Conservation (phyloP, 495 filamentous ascomycete genomes). For the Pyronema omphalodes region DNA sequence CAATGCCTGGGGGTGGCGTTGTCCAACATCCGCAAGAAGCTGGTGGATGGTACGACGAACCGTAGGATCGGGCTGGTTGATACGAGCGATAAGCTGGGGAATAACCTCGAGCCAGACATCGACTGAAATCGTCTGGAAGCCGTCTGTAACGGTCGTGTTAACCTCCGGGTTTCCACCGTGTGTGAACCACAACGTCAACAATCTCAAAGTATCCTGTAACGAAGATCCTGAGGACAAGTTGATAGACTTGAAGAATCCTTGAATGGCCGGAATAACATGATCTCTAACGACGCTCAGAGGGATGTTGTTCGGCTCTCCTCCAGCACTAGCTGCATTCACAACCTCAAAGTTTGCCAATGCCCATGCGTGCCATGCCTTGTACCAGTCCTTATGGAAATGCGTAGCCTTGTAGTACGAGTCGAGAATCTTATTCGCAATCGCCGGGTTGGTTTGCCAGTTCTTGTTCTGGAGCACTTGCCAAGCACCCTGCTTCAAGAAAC, state of each 20-base stretch:
- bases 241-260: constrained; percentile 91
- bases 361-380: constrained; percentile 99
- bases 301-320: constrained; percentile 25
- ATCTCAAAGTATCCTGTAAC: constrained; percentile 79
- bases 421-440: constrained; percentile 46
- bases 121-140: constrained; percentile 74
- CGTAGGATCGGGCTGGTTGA: constrained; percentile 77
- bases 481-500: constrained; percentile 85
- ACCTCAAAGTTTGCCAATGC: constrained; percentile 98
- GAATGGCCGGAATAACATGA: constrained; percentile 83
- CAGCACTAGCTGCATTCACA: constrained; percentile 37
- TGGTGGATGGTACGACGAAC: constrained; percentile 82
- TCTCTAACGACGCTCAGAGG: constrained; percentile 50
- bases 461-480: constrained; percentile 58
- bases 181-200: constrained; percentile 90
- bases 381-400: constrained; percentile 77
- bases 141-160: constrained; percentile 68
- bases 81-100: constrained; percentile 87
- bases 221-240: constrained; percentile 77
- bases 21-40: constrained; percentile 75
- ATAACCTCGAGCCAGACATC: constrained; percentile 98
- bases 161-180: constrained; percentile 81
- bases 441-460: constrained; percentile 18
- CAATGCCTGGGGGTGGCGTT: constrained; percentile 85
- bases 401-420: constrained; percentile 78